Conservation (phyloP, 129 eudicot genomes). For the Tagetes patula region DNA sequence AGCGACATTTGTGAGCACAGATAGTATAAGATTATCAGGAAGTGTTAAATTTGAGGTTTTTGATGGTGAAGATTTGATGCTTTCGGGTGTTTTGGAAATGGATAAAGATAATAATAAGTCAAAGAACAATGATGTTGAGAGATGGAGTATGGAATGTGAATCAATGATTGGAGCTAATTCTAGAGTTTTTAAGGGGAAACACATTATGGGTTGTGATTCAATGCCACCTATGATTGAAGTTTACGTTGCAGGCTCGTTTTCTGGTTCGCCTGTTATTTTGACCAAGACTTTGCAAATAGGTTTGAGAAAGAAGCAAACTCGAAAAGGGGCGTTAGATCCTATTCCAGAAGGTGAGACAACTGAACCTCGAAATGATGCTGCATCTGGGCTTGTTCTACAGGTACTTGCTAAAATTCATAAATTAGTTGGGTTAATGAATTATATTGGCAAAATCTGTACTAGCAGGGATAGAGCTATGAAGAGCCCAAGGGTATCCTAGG, state of each 20-base stretch:
- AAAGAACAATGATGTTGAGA: conserved; percentile 37
- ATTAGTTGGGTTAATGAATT: background rate
- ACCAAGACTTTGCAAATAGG: conserved; percentile 74
- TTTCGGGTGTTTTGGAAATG: conserved; percentile 72
- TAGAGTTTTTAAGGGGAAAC: conserved; percentile 64
- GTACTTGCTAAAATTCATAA: conserved; percentile 33
- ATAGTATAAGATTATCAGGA: conserved; percentile 63
- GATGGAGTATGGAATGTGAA: conserved; percentile 74
- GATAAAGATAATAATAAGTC: conserved; percentile 43
- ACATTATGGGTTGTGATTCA: conserved; percentile 49
- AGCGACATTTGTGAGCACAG: conserved; percentile 84
- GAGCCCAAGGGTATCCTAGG: too few relatives aligned
- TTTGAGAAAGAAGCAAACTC: conserved; percentile 53
- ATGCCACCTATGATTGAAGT: conserved; percentile 69
- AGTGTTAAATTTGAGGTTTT: conserved; percentile 80
- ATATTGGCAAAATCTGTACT: background rate
- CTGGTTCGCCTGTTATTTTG: conserved; percentile 66
- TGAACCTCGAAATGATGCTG: conserved; percentile 37
- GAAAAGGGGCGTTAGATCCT: conserved; percentile 52
- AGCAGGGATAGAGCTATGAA: background rate
- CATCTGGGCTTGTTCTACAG: conserved; percentile 55
- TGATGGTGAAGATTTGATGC: conserved; percentile 56
- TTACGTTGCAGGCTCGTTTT: conserved; percentile 69
- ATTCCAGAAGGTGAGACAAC: conserved; percentile 65
- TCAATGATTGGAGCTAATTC: conserved; percentile 47